A percentile compares a stretch with the other conserved stretches of the same genome.
Conservation (phyloP, 2,329 filamentous ascomycete genomes). For the Cladosporium sp. region DNA sequence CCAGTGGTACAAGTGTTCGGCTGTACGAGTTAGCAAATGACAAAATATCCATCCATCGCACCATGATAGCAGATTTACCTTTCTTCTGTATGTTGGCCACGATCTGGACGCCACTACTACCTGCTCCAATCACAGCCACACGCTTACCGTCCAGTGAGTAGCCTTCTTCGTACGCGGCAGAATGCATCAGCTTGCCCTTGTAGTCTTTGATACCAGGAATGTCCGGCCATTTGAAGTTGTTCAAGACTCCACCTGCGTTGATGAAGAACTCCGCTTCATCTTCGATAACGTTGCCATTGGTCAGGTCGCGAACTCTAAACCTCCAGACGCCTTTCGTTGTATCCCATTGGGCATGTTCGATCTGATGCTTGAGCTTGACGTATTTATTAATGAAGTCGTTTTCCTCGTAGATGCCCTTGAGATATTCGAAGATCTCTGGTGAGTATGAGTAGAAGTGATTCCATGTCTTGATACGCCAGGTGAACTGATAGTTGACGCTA, state of each 20-base stretch:
- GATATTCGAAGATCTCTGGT: slow-evolving; percentile 47
- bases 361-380: slow-evolving; percentile 43
- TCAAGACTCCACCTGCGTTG: slow-evolving; percentile 42
- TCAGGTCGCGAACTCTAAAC: slow-evolving; percentile 34
- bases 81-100: slow-evolving; percentile 38
- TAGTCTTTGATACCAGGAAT: slow-evolving; percentile 40
- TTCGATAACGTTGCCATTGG: slow-evolving; percentile 30
- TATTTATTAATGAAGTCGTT: slow-evolving; percentile 44
- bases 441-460: slow-evolving; percentile 46
- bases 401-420: slow-evolving; percentile 42
- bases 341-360: slow-evolving; percentile 44
- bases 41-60: not conserved
- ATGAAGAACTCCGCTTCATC: slow-evolving; percentile 38
- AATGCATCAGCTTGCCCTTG: slow-evolving; percentile 42
- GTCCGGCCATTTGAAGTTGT: slow-evolving; percentile 43
- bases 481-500: slow-evolving; percentile 47
- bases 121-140: slow-evolving; percentile 41
- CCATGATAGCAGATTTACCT: not conserved
- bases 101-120: slow-evolving; percentile 41
- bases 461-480: slow-evolving; percentile 49
- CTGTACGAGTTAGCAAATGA: slow-evolving; percentile 10
- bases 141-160: slow-evolving; percentile 36
- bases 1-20: slow-evolving; percentile 38
- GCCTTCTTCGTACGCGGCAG: slow-evolving; percentile 40
- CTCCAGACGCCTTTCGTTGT: slow-evolving; percentile 37